Base-by-base conservation (phyloP, 2,329 filamentous ascomycete genomes). In the Hansfordia pulvinata region DNA sequence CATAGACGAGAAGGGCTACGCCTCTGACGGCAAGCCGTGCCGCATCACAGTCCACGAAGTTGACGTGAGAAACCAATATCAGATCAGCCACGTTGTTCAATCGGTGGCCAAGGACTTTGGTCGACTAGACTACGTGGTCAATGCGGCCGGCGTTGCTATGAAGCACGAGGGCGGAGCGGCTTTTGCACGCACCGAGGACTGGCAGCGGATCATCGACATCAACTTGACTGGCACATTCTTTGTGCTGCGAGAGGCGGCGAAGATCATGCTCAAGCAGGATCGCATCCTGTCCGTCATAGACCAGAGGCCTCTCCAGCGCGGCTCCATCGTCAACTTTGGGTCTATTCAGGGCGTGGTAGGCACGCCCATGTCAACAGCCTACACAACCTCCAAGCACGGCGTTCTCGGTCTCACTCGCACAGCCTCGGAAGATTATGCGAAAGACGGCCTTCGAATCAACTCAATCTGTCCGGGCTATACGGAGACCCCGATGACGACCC, bases 161-260 rank as follows among this genome's bases (percentile, higher is more conserved):
- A 54, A 52, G 28, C 50, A 54, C 20, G 35, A 44, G 15, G 50
- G 49, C 3, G 53, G 52, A 6, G 49, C 45, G 2, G 48, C 53
- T 0, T 51, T 49, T 25, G 46, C 46, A 1, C 36, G 44, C 10
- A 53, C 49, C 0, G 31, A 36, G 1, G 53, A 58, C 25, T 62
- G 53, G 52, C 40, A 55, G 3, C 44, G 48, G 0, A 45, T 59
- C 2, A 26, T 61, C 5, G 49, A 55, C 25, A 42, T 60, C 27
- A 62, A 62, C 24, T 33, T 62, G 1, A 54, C 45, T 3, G 57
- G 56, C 0, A 52, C 50, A 3, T 58, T 62, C 31, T 54, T 49
- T 30, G 44, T 60, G 3, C 35, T 60, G 1, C 41, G 49, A 10
- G 53, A 53, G 4, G 47, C 50, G 1, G 50, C 53, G 8, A 38